A percentile compares a stretch with the other conserved stretches of the same genome.
These are phyloP conservation scores for Odonthalia washingtoniensis DNA, from an alignment of 31 red algal species.

Conservation along the genomic window DNA sequence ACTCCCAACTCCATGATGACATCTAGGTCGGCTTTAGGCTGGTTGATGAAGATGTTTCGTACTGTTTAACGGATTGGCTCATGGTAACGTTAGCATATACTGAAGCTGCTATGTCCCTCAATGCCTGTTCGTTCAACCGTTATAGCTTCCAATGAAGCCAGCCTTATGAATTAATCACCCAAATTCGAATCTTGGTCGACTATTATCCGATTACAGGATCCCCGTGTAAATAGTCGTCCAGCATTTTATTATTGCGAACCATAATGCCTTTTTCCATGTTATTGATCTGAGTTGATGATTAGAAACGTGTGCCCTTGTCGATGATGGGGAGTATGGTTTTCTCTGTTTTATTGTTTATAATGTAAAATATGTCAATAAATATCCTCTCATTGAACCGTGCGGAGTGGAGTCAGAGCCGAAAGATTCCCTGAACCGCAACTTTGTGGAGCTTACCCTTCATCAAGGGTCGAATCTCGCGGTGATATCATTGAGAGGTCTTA, in stretches of 20 bases:
- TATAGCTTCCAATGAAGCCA: not conserved
- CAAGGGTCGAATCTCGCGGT: constrained; percentile 15
- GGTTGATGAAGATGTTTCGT: not conserved
- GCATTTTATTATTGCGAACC: not conserved
- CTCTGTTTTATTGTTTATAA: too few species aligned
- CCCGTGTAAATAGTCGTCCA: constrained; percentile 25
- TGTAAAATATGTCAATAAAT: too few species aligned
- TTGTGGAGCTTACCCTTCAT: not conserved
- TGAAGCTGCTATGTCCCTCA: too few species aligned
- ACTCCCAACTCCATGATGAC: not conserved
- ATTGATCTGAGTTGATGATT: not conserved
- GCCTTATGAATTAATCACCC: not conserved
- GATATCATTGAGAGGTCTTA: not conserved
- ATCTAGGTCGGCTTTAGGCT: not conserved
- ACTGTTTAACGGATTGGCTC: constrained; percentile 22
- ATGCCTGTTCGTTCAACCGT: constrained; percentile 5
- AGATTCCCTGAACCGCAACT: constrained; percentile 16
- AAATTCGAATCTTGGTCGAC: constrained; percentile 44
- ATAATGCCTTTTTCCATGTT: constrained; percentile 11
- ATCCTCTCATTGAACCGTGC: constrained; percentile 18
- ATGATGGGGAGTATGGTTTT: too few species aligned
- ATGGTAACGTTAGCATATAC: constrained; percentile 40
- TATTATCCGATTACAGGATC: constrained; percentile 42
- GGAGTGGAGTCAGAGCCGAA: constrained; percentile 25
- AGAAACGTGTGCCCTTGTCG: too few species aligned